phyloP scores from a whole-genome alignment of 2,329 filamentous ascomycete genomes.

The Aspergillus sp. region DNA sequence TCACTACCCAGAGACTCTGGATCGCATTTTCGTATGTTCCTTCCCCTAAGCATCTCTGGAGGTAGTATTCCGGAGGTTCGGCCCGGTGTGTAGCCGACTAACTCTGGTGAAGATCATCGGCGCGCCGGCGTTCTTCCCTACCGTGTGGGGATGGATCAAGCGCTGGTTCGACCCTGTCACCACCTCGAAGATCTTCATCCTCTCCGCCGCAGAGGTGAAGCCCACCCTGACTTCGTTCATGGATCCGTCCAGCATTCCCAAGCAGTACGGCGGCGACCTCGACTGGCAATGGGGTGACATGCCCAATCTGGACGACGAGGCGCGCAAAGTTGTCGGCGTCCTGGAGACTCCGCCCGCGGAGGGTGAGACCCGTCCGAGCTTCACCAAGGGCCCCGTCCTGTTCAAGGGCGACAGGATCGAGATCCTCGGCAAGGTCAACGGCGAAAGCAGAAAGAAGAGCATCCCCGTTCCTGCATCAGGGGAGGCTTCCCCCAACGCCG shows the following conservation, averaged over 20 bases:
- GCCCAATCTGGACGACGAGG: conserved; percentile 63
- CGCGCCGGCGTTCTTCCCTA: conserved; percentile 85
- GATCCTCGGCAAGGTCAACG: conserved; percentile 33
- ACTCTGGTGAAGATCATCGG: conserved; percentile 65
- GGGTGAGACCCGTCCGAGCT: conserved; percentile 23
- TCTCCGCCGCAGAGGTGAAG: conserved; percentile 69
- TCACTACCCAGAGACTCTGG: conserved; percentile 91
- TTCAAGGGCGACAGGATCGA: conserved; percentile 33
- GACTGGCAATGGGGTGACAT: conserved; percentile 77
- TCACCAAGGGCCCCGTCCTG: conserved; percentile 35
- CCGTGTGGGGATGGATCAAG: conserved; percentile 90
- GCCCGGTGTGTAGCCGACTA: neutral
- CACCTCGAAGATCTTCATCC: conserved; percentile 93
- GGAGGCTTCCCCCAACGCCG: neutral
- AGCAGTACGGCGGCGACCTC: conserved; percentile 82
- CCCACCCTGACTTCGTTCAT: conserved; percentile 78
- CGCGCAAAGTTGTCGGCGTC: conserved; percentile 30
- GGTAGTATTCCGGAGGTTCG: too few species aligned
- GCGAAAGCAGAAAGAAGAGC: conserved; percentile 26
- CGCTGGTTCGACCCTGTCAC: conserved; percentile 94
- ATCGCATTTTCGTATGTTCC: conserved; percentile 65
- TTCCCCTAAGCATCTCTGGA: neutral
- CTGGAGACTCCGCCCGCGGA: conserved; percentile 27
- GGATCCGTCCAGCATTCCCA: conserved; percentile 77
- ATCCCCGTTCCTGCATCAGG: conserved; percentile 21